Evolutionary conservation across 2,329 filamentous ascomycete species (phyloP).

Genomic region (Cryphonectria nitschkei): DNA sequence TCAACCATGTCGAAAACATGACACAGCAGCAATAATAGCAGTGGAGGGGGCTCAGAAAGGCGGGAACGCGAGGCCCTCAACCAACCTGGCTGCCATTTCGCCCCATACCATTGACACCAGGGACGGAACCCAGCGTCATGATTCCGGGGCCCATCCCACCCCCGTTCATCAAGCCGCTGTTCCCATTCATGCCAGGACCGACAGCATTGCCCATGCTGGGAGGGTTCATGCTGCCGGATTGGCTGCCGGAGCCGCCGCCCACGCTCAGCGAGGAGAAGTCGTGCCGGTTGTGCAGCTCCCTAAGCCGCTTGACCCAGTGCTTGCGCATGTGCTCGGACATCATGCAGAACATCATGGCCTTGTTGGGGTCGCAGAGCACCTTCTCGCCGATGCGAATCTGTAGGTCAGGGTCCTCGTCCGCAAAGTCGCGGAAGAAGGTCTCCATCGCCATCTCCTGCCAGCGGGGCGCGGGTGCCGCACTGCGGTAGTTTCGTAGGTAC

Average conservation of each 20-base stretch:
- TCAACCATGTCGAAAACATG: background rate
- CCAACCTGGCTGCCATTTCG: constrained; percentile 27
- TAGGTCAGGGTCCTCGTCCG: constrained; percentile 59
- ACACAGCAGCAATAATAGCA: background rate
- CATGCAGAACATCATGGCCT: constrained; percentile 66
- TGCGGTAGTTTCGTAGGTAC: constrained; percentile 35
- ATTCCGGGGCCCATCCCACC: constrained; percentile 9
- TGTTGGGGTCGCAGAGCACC: constrained; percentile 61
- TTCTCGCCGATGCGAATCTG: constrained; percentile 64
- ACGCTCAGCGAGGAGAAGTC: constrained; percentile 2
- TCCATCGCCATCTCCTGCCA: constrained; percentile 64
- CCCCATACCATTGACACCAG: constrained; percentile 19
- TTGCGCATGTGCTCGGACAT: constrained; percentile 56
- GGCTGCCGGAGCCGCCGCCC: constrained; percentile 7
- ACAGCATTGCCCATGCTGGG: background rate
- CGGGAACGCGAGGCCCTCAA: background rate
- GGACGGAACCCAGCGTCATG: constrained; percentile 25
- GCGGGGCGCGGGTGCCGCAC: constrained; percentile 46
- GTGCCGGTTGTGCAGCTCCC: constrained; percentile 48
- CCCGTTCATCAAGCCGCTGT: constrained; percentile 18
- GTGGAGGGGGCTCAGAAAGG: background rate
- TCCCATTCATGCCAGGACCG: constrained; percentile 7
- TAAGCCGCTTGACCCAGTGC: constrained; percentile 59
- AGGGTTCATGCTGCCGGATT: constrained; percentile 20
- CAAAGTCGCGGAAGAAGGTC: constrained; percentile 62